Percentiles rank a stretch among this genome's conserved stretches.
Conservation (phyloP, 805 yeast genomes). For the Scheffersomyces amazonensis region DNA sequence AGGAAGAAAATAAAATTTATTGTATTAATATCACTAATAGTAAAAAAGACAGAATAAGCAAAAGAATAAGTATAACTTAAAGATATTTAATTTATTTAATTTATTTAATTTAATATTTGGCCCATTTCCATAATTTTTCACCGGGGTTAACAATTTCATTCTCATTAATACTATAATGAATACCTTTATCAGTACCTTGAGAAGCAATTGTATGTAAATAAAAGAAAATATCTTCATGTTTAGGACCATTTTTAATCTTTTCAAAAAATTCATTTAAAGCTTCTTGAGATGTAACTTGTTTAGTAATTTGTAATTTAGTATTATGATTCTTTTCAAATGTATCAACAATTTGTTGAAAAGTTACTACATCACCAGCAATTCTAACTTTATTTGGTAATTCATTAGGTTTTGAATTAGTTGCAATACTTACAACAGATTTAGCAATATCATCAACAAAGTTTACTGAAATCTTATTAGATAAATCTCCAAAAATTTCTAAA, state of each 20-base stretch:
- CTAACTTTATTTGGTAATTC: slow-evolving; percentile 41
- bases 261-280: background rate
- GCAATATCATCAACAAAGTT: slow-evolving; percentile 41
- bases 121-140: background rate
- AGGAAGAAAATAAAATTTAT: too few relatives aligned
- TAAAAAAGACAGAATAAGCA: too few relatives aligned
- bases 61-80: too few relatives aligned
- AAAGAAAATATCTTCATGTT: too few relatives aligned
- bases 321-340: slow-evolving; percentile 37
- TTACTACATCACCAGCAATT: slow-evolving; percentile 37
- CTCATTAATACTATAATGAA: background rate
- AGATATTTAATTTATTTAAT: too few relatives aligned
- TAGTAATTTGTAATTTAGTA: slow-evolving; percentile 28
- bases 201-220: too few relatives aligned
- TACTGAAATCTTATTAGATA: slow-evolving; percentile 29
- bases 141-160: background rate
- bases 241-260: too few relatives aligned
- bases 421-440: slow-evolving; percentile 38
- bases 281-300: slow-evolving; percentile 24
- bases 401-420: slow-evolving; percentile 27
- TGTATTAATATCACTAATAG: too few relatives aligned
- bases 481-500: slow-evolving; percentile 38
- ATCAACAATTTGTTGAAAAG: slow-evolving; percentile 34
- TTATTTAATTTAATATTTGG: background rate
- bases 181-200: too few relatives aligned